Evolutionary conservation across 2,329 filamentous ascomycete genomes (phyloP).

Genomic region (Lecanosticta acicola): DNA sequence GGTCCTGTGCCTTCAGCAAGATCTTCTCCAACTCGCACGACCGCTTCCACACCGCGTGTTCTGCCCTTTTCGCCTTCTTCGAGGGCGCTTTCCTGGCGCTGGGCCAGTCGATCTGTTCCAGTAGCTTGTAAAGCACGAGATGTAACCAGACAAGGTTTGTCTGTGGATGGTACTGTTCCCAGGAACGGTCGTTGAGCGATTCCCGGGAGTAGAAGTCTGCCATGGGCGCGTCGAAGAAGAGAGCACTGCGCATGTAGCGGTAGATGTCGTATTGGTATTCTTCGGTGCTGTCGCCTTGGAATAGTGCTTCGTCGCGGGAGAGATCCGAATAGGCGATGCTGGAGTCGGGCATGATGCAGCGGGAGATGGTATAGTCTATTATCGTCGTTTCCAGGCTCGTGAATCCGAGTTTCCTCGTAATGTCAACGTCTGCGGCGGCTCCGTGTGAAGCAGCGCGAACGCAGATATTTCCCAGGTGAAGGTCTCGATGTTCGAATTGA

Average conservation of each 20-base stretch:
- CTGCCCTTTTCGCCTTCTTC: conserved; percentile 11
- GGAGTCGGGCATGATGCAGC: conserved; percentile 46
- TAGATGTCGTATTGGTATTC: conserved; percentile 55
- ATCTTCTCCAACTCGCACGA: conserved; percentile 35
- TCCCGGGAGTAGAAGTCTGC: conserved; percentile 24
- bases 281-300: conserved; percentile 42
- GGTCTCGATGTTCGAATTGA: conserved; percentile 60
- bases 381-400: conserved; percentile 57
- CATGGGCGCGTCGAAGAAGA: conserved; percentile 39
- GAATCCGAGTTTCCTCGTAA: conserved; percentile 42
- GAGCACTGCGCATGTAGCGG: conserved; percentile 45
- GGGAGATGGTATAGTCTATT: conserved; percentile 63
- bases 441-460: conserved; percentile 32
- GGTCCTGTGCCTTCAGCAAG: conserved; percentile 33
- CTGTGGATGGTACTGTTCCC: conserved; percentile 52
- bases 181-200: conserved; percentile 32
- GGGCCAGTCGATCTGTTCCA: conserved; percentile 39
- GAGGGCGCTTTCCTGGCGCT: conserved; percentile 16
- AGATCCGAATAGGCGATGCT: conserved; percentile 44
- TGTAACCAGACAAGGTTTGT: conserved; percentile 61
- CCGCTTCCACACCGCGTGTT: conserved; percentile 30
- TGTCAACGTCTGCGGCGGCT: conserved; percentile 18
- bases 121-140: conserved; percentile 54
- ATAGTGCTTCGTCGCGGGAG: conserved; percentile 41
- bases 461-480: conserved; percentile 64